A percentile compares a stretch with the other conserved stretches of the same genome.
phyloP scores from a whole-genome alignment of 805 yeast genomes.

The Suhomyces canberraensis region DNA sequence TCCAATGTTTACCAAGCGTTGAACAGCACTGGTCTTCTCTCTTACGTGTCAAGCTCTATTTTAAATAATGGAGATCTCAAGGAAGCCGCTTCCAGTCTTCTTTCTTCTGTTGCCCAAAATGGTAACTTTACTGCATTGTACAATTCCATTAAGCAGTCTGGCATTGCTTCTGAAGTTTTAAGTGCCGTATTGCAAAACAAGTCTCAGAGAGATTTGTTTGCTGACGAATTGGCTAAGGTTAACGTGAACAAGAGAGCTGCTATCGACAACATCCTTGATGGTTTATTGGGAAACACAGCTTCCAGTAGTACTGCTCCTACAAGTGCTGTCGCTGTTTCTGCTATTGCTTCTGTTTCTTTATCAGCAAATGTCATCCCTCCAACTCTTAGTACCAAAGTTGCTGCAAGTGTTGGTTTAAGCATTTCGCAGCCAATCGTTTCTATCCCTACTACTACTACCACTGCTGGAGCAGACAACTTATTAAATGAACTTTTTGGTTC shows the following conservation, averaged over 20 bases:
- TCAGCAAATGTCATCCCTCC: conserved; percentile 5
- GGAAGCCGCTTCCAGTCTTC: conserved; percentile 18
- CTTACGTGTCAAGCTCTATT: conserved; percentile 20
- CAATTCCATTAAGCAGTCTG: conserved; percentile 25
- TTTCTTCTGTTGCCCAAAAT: conserved; percentile 19
- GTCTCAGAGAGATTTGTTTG: conserved; percentile 2
- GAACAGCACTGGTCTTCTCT: conserved; percentile 20
- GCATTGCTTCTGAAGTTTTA: conserved; percentile 17
- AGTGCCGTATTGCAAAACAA: conserved; percentile 4
- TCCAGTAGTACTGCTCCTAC: conserved; percentile 5
- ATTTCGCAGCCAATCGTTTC: conserved; percentile 8
- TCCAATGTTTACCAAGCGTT: conserved; percentile 19
- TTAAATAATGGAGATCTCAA: conserved; percentile 19
- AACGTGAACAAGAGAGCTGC: conserved; percentile 2
- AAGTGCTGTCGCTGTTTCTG: conserved; percentile 1
- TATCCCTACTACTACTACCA: conserved; percentile 2
- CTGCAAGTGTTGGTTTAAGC: conserved; percentile 3
- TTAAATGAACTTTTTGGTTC: conserved; percentile 12
- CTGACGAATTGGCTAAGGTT: not conserved
- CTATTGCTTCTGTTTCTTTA: not conserved
- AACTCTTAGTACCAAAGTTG: conserved; percentile 4
- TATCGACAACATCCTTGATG: conserved; percentile 9
- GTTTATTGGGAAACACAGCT: conserved; percentile 4
- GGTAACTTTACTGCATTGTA: conserved; percentile 20
- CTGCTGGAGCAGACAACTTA: conserved; percentile 6